A percentile compares a stretch with the other conserved stretches of the same genome.
These are phyloP conservation scores for Leccinum broughii DNA, from an alignment of 768 basidiomycete species.

Conservation along the genomic window DNA sequence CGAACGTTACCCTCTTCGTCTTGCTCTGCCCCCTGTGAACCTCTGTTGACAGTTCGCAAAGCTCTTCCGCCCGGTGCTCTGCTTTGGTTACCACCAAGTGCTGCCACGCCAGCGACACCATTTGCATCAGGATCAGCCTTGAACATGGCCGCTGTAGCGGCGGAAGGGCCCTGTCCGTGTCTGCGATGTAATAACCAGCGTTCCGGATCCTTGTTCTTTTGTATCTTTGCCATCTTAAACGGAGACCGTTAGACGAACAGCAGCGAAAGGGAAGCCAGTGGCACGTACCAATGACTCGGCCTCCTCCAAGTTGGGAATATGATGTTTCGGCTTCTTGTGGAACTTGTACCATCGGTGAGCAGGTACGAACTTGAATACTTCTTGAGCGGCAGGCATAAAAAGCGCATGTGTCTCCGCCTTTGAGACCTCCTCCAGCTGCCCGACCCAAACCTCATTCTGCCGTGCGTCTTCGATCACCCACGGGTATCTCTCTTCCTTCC, in stretches of 20 bases:
- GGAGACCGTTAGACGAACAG: neutral
- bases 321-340: constrained; percentile 79
- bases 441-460: constrained; percentile 75
- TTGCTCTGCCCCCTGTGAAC: constrained; percentile 59
- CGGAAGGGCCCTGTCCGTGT: constrained; percentile 58
- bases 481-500: constrained; percentile 85
- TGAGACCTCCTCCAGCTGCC: constrained; percentile 74
- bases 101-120: constrained; percentile 40
- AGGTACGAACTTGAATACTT: constrained; percentile 86
- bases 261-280: neutral
- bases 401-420: constrained; percentile 75
- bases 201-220: constrained; percentile 75
- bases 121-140: constrained; percentile 60
- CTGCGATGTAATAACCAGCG: constrained; percentile 67
- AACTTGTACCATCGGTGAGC: constrained; percentile 92
- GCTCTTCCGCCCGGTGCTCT: constrained; percentile 68
- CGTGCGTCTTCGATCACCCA: constrained; percentile 89
- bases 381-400: constrained; percentile 80
- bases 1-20: constrained; percentile 62
- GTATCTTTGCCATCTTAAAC: constrained; percentile 40
- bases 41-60: constrained; percentile 69
- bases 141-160: constrained; percentile 66
- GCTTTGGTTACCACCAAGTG: constrained; percentile 52
- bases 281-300: constrained; percentile 64
- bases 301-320: constrained; percentile 64